Evolutionary conservation across 2,329 filamentous ascomycete genomes (phyloP).

Genomic region (Pseudocercospora eumusae): DNA sequence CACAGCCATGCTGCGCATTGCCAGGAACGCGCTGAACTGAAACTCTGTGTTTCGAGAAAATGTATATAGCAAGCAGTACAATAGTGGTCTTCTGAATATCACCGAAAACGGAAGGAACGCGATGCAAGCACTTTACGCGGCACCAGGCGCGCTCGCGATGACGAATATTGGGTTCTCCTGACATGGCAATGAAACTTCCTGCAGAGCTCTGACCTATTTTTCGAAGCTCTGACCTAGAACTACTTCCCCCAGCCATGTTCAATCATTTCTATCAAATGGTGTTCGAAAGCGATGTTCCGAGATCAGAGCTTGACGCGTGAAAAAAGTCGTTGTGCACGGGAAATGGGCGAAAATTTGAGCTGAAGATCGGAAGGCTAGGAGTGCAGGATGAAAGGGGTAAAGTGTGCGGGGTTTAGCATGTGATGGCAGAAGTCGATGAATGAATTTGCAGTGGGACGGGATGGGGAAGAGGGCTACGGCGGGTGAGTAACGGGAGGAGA

Average conservation of each 20-base stretch:
- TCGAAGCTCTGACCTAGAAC: neutral
- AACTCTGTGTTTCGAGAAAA: neutral
- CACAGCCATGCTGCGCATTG: neutral
- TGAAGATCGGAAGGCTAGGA: neutral
- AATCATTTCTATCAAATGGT: neutral
- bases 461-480: neutral
- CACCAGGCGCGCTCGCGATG: neutral
- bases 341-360: neutral
- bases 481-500: neutral
- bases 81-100: slow-evolving; percentile 7
- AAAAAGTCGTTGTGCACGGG: slow-evolving; percentile 11
- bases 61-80: slow-evolving; percentile 7
- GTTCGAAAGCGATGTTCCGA: neutral
- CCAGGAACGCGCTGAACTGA: neutral
- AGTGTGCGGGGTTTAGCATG: slow-evolving; percentile 5
- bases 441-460: neutral
- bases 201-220: neutral
- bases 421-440: slow-evolving; percentile 12
- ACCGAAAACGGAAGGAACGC: slow-evolving; percentile 3
- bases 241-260: neutral
- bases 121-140: slow-evolving; percentile 8
- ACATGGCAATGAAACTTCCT: neutral
- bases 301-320: neutral
- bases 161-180: neutral
- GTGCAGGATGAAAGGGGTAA: neutral